These are phyloP conservation scores for Tephrocybe sp. DNA, from an alignment of 768 basidiomycete species.

Conservation along the genomic window DNA sequence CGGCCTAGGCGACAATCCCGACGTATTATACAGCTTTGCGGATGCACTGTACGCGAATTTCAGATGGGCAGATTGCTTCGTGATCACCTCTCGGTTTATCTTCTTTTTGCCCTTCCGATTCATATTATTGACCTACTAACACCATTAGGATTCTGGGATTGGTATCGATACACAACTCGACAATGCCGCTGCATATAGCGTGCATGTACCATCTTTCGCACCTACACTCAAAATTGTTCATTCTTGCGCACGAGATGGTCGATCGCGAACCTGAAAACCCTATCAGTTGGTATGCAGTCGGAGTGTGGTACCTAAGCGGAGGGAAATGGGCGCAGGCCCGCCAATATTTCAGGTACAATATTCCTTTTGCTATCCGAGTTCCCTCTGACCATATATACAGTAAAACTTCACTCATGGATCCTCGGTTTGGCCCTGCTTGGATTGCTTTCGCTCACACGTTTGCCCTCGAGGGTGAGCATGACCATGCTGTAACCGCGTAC, in stretches of 20 bases:
- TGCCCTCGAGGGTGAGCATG: constrained; percentile 96
- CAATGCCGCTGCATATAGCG: constrained; percentile 92
- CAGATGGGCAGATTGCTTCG: constrained; percentile 93
- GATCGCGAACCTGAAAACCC: constrained; percentile 92
- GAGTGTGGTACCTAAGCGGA: constrained; percentile 90
- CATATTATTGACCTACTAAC: not conserved
- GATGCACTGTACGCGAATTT: constrained; percentile 87
- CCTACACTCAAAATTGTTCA: constrained; percentile 90
- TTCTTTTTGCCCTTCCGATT: not conserved
- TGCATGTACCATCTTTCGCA: constrained; percentile 97
- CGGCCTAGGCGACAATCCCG: constrained; percentile 86
- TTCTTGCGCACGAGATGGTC: constrained; percentile 95
- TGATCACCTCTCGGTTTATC: constrained; percentile 74
- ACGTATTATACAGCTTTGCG: constrained; percentile 87
- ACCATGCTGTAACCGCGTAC: constrained; percentile 97
- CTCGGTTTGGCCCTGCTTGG: constrained; percentile 96
- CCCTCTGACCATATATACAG: constrained; percentile 36
- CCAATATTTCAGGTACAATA: constrained; percentile 84
- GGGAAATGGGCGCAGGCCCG: constrained; percentile 89
- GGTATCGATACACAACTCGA: constrained; percentile 83
- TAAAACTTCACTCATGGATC: constrained; percentile 96
- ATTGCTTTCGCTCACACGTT: constrained; percentile 97
- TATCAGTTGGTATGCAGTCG: constrained; percentile 97
- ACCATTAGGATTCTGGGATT: constrained; percentile 73
- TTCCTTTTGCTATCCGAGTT: not conserved